phyloP scores from a whole-genome alignment of 768 basidiomycete species.

The Fistulinella prunicolor region DNA sequence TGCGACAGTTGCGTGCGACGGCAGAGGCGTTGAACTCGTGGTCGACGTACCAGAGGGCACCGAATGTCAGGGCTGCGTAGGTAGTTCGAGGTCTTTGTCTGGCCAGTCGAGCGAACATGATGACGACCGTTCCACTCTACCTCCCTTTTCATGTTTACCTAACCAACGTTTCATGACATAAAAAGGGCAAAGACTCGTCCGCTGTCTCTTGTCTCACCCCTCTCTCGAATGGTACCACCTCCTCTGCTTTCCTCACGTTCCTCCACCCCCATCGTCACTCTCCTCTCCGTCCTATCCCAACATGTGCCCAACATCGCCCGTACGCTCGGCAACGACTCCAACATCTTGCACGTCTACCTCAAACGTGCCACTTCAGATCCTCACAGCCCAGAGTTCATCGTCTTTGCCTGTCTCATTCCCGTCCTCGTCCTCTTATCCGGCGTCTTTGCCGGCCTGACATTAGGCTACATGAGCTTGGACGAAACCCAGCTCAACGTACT shows the following conservation, averaged over 20 bases:
- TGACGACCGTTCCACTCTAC: no score
- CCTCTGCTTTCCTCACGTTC: slow-evolving; percentile 34
- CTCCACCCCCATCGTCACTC: slow-evolving; percentile 44
- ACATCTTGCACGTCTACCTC: slow-evolving; percentile 25
- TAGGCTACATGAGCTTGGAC: slow-evolving; percentile 92
- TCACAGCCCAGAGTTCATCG: slow-evolving; percentile 33
- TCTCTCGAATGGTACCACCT: slow-evolving; percentile 39
- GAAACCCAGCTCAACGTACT: slow-evolving; percentile 89
- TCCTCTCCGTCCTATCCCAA: slow-evolving; percentile 42
- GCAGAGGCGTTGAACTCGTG: slow-evolving; percentile 48
- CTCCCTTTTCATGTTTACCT: no score
- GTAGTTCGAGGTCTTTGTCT: slow-evolving; percentile 21
- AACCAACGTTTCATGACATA: no score
- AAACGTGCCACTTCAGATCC: slow-evolving; percentile 29
- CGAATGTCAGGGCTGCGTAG: slow-evolving; percentile 27
- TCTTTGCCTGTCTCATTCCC: slow-evolving; percentile 66
- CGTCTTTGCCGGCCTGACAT: slow-evolving; percentile 86
- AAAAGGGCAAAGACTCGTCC: neutral
- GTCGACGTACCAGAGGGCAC: slow-evolving; percentile 39
- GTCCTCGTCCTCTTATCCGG: slow-evolving; percentile 80
- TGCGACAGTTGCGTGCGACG: slow-evolving; percentile 44
- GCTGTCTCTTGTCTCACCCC: neutral
- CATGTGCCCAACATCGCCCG: slow-evolving; percentile 44
- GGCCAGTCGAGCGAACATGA: no score
- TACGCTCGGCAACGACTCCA: slow-evolving; percentile 10